These are phyloP conservation scores for Teratosphaeria zuluensis DNA, from an alignment of 2,329 filamentous ascomycete genomes.

Conservation along the genomic window DNA sequence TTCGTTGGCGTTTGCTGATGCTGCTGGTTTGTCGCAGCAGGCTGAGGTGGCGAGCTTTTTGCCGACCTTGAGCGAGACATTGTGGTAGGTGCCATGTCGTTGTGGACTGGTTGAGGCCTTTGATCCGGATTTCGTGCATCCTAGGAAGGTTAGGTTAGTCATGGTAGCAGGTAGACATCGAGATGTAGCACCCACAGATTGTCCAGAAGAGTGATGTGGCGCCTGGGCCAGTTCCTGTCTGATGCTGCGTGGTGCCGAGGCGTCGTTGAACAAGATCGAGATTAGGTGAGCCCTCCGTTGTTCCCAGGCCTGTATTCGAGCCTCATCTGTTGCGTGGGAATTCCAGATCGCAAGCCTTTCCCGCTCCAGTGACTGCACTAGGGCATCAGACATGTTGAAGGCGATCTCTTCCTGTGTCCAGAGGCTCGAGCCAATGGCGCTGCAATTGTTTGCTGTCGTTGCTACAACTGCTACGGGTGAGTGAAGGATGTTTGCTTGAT, in stretches of 20 bases:
- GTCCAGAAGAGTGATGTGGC: background rate
- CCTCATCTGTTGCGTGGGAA: conserved; percentile 23
- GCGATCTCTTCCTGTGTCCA: background rate
- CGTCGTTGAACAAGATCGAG: conserved; percentile 6
- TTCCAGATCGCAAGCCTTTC: conserved; percentile 28
- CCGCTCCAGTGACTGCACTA: conserved; percentile 19
- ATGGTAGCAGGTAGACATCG: background rate
- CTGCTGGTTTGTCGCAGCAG: background rate
- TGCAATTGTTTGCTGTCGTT: background rate
- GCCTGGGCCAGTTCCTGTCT: background rate
- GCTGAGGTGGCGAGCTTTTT: conserved; percentile 6
- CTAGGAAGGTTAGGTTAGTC: background rate
- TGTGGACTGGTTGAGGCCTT: conserved; percentile 1
- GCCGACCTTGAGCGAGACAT: conserved; percentile 10
- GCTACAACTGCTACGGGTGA: background rate
- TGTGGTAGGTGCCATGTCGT: conserved; percentile 3
- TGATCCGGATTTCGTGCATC: background rate
- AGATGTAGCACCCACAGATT: background rate
- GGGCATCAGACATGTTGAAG: conserved; percentile 1
- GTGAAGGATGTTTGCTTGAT: background rate
- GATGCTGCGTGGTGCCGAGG: conserved; percentile 1
- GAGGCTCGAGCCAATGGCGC: background rate
- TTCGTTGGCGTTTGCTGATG: conserved; percentile 1
- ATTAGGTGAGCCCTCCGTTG: conserved; percentile 18
- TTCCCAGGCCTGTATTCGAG: conserved; percentile 28